Evolutionary conservation across 2,329 filamentous ascomycete species (phyloP).

Genomic region (Aspergillus eucalypticola): DNA sequence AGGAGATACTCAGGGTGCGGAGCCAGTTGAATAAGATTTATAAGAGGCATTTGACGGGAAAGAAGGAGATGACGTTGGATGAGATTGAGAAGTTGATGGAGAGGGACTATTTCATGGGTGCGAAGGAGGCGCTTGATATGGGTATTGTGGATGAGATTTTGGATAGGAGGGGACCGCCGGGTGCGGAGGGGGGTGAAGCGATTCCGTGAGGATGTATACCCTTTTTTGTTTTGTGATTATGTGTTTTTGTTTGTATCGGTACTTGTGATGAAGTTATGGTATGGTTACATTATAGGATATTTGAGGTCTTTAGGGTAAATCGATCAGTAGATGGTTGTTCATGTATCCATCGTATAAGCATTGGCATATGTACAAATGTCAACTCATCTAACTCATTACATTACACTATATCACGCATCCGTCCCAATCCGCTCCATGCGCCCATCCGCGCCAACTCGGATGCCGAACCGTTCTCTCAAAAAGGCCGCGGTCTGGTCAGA

Average conservation of each 20-base stretch:
- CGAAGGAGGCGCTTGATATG: conserved; percentile 81
- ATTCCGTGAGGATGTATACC: conserved; percentile 15
- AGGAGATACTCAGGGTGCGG: conserved; percentile 87
- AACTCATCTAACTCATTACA: neutral
- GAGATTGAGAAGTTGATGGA: conserved; percentile 96
- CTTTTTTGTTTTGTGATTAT: neutral
- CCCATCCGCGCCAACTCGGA: conserved; percentile 38
- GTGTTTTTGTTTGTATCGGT: neutral
- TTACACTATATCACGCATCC: neutral
- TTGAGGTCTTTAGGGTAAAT: too few species aligned
- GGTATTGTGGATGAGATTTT: conserved; percentile 92
- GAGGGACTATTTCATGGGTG: conserved; percentile 89
- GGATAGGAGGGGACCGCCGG: conserved; percentile 40
- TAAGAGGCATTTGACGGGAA: conserved; percentile 72
- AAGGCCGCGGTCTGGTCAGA: conserved; percentile 40
- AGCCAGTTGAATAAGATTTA: conserved; percentile 90
- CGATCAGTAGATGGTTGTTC: neutral
- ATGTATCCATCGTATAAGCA: neutral
- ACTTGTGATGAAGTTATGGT: neutral
- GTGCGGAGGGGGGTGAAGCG: conserved; percentile 24
- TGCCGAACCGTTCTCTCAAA: conserved; percentile 40
- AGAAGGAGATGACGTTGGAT: conserved; percentile 68
- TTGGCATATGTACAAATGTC: neutral
- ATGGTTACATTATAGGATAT: neutral
- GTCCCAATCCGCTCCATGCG: conserved; percentile 33